Conservation (phyloP, 2,329 filamentous ascomycete genomes). For the Fusarium nanum region DNA sequence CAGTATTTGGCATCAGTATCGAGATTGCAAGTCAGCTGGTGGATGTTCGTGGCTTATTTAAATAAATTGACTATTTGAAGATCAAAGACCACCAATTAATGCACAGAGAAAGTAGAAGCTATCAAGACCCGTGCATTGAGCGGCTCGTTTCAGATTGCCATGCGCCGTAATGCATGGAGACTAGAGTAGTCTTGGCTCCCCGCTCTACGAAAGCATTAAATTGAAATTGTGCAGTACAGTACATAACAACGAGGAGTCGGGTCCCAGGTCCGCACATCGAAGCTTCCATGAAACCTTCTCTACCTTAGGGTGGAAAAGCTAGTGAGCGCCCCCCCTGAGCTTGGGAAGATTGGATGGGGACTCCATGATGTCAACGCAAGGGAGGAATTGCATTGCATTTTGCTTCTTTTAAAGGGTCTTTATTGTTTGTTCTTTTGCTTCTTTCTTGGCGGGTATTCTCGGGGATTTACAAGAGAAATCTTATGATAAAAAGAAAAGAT, state of each 20-base stretch:
- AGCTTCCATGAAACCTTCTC: constrained; percentile 47
- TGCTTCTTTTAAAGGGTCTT: constrained; percentile 16
- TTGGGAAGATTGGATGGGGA: constrained; percentile 22
- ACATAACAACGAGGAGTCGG: constrained; percentile 6
- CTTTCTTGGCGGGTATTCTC: background rate
- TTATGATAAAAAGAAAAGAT: constrained; percentile 12
- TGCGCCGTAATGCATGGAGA: constrained; percentile 18
- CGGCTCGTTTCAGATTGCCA: constrained; percentile 28
- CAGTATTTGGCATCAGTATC: background rate
- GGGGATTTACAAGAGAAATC: background rate
- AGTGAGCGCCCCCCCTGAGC: constrained; percentile 36
- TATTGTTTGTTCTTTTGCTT: background rate
- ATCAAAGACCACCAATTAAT: background rate
- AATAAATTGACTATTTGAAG: background rate
- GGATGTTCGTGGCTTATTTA: background rate
- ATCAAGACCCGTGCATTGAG: constrained; percentile 32
- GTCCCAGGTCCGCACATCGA: constrained; percentile 31
- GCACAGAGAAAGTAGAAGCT: background rate
- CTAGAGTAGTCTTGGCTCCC: background rate
- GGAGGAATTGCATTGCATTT: constrained; percentile 1
- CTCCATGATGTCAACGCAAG: constrained; percentile 44
- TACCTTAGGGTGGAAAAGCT: constrained; percentile 15
- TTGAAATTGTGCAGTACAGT: constrained; percentile 11
- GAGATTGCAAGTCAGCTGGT: constrained; percentile 5
- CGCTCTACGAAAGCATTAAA: background rate